A percentile compares a stretch with the other conserved stretches of the same genome.
Evolutionary conservation across 140 eudicot species (phyloP).

Genomic region (Senecio squalidus): DNA sequence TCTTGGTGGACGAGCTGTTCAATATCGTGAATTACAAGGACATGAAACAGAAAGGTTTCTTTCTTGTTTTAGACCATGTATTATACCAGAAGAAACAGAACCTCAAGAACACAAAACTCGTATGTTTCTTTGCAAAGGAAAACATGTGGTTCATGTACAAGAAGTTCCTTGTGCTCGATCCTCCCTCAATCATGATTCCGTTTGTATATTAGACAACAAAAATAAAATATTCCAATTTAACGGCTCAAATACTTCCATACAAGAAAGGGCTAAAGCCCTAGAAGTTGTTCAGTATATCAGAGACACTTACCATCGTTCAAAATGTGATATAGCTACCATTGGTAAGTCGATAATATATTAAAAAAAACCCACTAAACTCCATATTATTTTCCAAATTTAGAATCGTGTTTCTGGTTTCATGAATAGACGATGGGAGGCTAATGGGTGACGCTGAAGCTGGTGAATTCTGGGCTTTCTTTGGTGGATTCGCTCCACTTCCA

Average conservation of each 20-base stretch:
- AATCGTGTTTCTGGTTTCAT: neutral
- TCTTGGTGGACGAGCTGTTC: conserved; percentile 92
- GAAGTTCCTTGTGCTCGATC: conserved; percentile 60
- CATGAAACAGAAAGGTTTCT: conserved; percentile 84
- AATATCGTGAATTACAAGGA: conserved; percentile 91
- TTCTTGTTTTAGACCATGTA: conserved; percentile 88
- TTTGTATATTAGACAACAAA: conserved; percentile 44
- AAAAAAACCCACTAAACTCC: neutral
- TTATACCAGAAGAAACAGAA: conserved; percentile 46
- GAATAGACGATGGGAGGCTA: conserved; percentile 72
- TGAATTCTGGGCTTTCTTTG: conserved; percentile 94
- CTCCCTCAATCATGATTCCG: conserved; percentile 47
- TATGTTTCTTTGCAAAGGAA: conserved; percentile 49
- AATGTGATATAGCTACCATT: conserved; percentile 51
- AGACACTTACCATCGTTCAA: conserved; percentile 43
- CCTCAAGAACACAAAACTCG: conserved; percentile 35
- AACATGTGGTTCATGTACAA: conserved; percentile 44
- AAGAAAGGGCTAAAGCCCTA: conserved; percentile 65
- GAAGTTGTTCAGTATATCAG: conserved; percentile 52
- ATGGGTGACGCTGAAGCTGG: conserved; percentile 98
- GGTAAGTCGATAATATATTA: conserved; percentile 30
- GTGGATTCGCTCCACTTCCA: conserved; percentile 98
- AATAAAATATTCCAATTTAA: conserved; percentile 53
- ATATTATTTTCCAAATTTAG: neutral
- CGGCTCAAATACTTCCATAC: conserved; percentile 49